Conservation (phyloP, 768 basidiomycete genomes). For the Sistotremastrum niveocremeum region DNA sequence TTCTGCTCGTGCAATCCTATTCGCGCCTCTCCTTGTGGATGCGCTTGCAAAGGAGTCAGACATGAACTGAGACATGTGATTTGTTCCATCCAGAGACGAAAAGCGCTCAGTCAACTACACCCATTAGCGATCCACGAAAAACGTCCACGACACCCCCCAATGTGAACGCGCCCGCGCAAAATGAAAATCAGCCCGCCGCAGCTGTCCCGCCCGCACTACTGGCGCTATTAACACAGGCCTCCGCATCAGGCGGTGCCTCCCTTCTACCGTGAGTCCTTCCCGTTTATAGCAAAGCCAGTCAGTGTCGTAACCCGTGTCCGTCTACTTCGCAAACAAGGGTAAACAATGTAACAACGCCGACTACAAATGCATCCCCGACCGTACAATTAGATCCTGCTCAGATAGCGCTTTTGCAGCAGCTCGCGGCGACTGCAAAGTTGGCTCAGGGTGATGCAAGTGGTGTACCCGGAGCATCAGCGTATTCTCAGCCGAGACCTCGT, state of each 20-base stretch:
- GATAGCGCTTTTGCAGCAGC: slow-evolving; percentile 63
- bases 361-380: slow-evolving; percentile 4
- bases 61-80: slow-evolving; percentile 49
- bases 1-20: slow-evolving; percentile 54
- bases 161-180: not conserved
- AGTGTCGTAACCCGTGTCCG: not conserved
- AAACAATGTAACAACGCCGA: slow-evolving; percentile 18
- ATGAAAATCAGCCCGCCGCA: not conserved
- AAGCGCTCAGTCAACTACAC: slow-evolving; percentile 1
- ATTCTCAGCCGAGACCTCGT: too few species aligned
- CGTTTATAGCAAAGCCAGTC: not conserved
- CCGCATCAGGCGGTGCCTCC: slow-evolving; percentile 7
- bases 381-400: slow-evolving; percentile 37
- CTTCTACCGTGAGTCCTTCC: not conserved
- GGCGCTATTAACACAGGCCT: slow-evolving; percentile 20
- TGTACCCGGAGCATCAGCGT: not conserved
- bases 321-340: not conserved
- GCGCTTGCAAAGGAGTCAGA: slow-evolving; percentile 28
- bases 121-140: slow-evolving; percentile 1
- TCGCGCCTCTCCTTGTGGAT: slow-evolving; percentile 24
- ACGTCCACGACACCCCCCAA: not conserved
- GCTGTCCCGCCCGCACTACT: slow-evolving; percentile 1
- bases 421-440: slow-evolving; percentile 44
- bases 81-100: slow-evolving; percentile 40
- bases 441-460: too few species aligned